Evolutionary conservation across 305 asterid species (phyloP).

Genomic region (Fraxinus ornus): DNA sequence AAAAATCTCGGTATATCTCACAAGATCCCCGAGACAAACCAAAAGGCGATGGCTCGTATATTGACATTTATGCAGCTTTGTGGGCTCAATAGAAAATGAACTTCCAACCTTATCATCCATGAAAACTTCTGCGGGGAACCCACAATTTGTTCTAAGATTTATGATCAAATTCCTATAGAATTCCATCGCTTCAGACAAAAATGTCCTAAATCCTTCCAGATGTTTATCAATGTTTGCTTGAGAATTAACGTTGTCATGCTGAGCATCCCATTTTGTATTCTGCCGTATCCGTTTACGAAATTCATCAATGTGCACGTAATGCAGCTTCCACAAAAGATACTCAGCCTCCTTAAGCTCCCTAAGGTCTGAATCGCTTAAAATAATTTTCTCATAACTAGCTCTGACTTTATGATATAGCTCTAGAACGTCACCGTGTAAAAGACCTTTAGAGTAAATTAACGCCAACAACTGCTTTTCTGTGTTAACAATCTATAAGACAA

Average conservation of each 20-base stretch:
- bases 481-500: constrained; percentile 44
- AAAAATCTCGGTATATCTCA: constrained; percentile 62
- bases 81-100: constrained; percentile 28
- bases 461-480: constrained; percentile 61
- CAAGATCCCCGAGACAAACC: constrained; percentile 83
- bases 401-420: constrained; percentile 58
- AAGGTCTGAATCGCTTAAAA: constrained; percentile 43
- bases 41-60: constrained; percentile 78
- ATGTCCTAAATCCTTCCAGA: constrained; percentile 56
- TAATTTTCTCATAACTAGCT: constrained; percentile 48
- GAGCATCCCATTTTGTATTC: constrained; percentile 29
- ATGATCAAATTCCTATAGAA: constrained; percentile 55
- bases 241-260: constrained; percentile 27
- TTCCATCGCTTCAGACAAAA: constrained; percentile 69
- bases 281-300: constrained; percentile 61
- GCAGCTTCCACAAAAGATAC: constrained; percentile 78
- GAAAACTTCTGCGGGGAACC: constrained; percentile 47
- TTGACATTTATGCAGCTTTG: constrained; percentile 44
- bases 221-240: constrained; percentile 31
- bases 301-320: constrained; percentile 75
- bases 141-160: constrained; percentile 46
- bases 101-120: constrained; percentile 23
- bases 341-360: constrained; percentile 70
- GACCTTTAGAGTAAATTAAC: constrained; percentile 53
- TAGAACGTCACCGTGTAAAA: constrained; percentile 48